These are phyloP conservation scores for Globisporangium perplexum DNA, from an alignment of 352 stramenopile genomes.

Conservation along the genomic window DNA sequence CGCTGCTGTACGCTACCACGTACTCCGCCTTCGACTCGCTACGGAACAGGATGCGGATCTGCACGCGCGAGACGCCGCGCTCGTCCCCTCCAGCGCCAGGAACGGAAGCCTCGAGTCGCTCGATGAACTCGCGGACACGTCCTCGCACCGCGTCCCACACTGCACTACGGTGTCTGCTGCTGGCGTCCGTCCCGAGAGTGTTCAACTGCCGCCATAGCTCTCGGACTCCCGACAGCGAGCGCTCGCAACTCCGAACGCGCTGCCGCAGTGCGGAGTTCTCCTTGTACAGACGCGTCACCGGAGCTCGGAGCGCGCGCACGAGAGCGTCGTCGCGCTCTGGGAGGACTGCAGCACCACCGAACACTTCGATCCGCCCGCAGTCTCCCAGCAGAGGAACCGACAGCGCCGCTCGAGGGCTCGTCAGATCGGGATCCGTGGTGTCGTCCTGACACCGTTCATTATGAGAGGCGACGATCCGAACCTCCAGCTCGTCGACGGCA, in stretches of 20 bases:
- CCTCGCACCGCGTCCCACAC: slow-evolving; percentile 2
- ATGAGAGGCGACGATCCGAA: slow-evolving; percentile 7
- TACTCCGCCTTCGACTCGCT: slow-evolving; percentile 8
- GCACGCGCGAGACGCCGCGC: neutral
- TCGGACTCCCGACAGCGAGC: neutral
- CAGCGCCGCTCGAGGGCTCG: neutral
- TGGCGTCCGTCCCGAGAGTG: neutral
- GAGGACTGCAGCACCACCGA: slow-evolving; percentile 10
- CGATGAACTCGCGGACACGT: neutral
- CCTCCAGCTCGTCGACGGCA: slow-evolving; percentile 1
- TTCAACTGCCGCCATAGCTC: slow-evolving; percentile 3
- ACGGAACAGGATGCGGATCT: slow-evolving; percentile 14
- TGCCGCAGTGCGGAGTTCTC: neutral
- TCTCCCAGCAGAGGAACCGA: slow-evolving; percentile 6
- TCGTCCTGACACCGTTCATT: neutral
- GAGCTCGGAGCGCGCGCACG: slow-evolving; percentile 8
- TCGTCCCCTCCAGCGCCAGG: neutral
- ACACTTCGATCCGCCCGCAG: slow-evolving; percentile 7
- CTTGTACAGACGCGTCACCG: slow-evolving; percentile 7
- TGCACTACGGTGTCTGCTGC: neutral
- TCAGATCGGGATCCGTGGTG: neutral
- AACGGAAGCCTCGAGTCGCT: neutral
- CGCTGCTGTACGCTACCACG: slow-evolving; percentile 3
- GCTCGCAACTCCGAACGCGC: neutral
- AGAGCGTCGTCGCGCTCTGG: slow-evolving; percentile 9